These are phyloP conservation scores for Penicillium capsulatum DNA, from an alignment of 2,329 filamentous ascomycete species.

Conservation along the genomic window DNA sequence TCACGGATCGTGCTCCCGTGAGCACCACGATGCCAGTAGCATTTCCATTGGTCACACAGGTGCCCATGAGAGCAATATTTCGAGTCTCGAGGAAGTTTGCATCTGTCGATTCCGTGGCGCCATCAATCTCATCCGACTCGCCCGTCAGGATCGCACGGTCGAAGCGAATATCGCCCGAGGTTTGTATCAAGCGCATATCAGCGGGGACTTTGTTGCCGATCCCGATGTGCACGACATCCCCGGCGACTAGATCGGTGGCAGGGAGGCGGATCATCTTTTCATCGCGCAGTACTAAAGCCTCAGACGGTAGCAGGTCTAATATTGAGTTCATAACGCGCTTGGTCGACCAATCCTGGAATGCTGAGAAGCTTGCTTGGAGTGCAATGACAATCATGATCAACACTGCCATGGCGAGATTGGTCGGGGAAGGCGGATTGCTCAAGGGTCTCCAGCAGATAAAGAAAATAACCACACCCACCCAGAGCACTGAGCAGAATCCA, in stretches of 20 bases:
- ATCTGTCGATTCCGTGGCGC: conserved; percentile 62
- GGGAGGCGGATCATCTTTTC: conserved; percentile 50
- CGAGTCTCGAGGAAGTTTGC: conserved; percentile 73
- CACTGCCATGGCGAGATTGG: conserved; percentile 69
- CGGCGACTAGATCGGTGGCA: conserved; percentile 65
- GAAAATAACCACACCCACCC: conserved; percentile 66
- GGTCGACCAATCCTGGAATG: conserved; percentile 71
- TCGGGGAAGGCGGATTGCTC: conserved; percentile 63
- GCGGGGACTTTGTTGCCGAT: conserved; percentile 72
- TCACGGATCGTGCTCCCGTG: conserved; percentile 68
- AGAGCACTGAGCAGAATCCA: conserved; percentile 71
- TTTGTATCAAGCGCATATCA: conserved; percentile 66
- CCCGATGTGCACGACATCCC: conserved; percentile 66
- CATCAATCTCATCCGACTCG: conserved; percentile 64
- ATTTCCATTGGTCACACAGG: conserved; percentile 68
- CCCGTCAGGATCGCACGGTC: conserved; percentile 72
- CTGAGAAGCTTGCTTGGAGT: conserved; percentile 65
- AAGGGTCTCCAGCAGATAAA: conserved; percentile 75
- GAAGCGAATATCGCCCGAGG: conserved; percentile 67
- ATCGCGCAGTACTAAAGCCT: conserved; percentile 64
- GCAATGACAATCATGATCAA: conserved; percentile 69
- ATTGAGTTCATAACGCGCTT: conserved; percentile 75
- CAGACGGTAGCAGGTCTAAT: conserved; percentile 69
- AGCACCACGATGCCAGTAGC: conserved; percentile 66
- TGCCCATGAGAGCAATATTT: conserved; percentile 73